Base-by-base conservation (phyloP, 345 rosid genomes). In the Isatis tinctoria region DNA sequence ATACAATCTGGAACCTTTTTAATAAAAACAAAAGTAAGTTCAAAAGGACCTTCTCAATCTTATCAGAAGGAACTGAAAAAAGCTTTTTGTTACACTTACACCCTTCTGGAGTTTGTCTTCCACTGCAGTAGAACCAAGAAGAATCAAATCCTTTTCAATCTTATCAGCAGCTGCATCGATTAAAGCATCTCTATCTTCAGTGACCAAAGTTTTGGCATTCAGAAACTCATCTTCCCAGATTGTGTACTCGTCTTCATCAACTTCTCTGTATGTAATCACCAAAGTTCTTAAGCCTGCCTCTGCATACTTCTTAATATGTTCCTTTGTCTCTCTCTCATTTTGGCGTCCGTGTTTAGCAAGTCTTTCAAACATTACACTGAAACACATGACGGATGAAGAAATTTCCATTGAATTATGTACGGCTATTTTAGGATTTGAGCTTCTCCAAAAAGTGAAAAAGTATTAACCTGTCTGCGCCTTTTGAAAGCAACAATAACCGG, bases 41-140 rank as follows among this genome's bases (percentile, higher is more conserved):
- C 5, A 17, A 59, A 27, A 33, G 0, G 49, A 16, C 10, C 22
- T 16, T 17, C 51, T 16, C 22, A 7, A 16, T 44, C 18, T 44
- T 44, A 44, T 16, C 9, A 43, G 3, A 6, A 57, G 8, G 17
- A 60, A 24, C 30, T 49, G 20, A 30, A 27, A 43, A 9, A 60
- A 14, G 11, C 0, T 0, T 17, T 49, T 72, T 36, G 45, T 62
- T 52, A 57, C 49, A 70, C 87, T 78, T 73, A 91, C 99, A 83
- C 96, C 93, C 32, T 83, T 83, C 61, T 94, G 99, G 32, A 94
- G 87, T 81, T 87, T 94, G 80, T 94, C 99, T 82, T 91, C 96
- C 45, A 94, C 95, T 14, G 95, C 98, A 73, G 97, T 91, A 47
- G 95, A 93, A 47, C 98, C 98, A 70, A 94, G 92, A 61, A 94